Evolutionary conservation across 768 basidiomycete genomes (phyloP).

Genomic region (Chiua virens): DNA sequence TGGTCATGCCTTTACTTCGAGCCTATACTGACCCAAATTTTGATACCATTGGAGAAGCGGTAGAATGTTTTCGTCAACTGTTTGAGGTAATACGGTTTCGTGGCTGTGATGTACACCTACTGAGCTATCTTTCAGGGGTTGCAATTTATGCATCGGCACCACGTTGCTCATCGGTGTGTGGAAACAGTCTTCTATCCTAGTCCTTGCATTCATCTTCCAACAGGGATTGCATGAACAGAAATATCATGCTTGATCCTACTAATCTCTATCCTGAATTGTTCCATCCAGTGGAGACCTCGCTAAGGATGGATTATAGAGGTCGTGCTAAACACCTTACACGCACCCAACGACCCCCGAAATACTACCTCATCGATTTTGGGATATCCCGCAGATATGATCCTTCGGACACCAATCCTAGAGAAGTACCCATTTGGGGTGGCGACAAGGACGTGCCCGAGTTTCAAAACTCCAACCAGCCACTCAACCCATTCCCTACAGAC

Average conservation of each 20-base stretch:
- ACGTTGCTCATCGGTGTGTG: constrained; percentile 15
- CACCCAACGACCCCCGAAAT: constrained; percentile 25
- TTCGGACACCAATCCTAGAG: constrained; percentile 24
- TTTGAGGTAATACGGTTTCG: constrained; percentile 23
- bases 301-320: constrained; percentile 20
- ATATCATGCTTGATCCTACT: constrained; percentile 35
- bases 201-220: background rate
- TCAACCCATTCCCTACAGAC: constrained; percentile 45
- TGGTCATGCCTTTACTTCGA: constrained; percentile 37
- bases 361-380: constrained; percentile 33
- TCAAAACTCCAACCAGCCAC: constrained; percentile 18
- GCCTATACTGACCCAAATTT: constrained; percentile 23
- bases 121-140: constrained; percentile 14
- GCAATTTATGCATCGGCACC: constrained; percentile 27
- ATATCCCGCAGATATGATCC: constrained; percentile 34
- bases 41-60: constrained; percentile 32
- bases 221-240: constrained; percentile 31
- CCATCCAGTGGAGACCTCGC: constrained; percentile 19
- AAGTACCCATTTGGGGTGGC: constrained; percentile 36
- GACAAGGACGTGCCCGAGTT: constrained; percentile 45
- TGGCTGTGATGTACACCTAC: background rate
- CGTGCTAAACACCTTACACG: constrained; percentile 28
- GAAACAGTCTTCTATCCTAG: too few relatives aligned
- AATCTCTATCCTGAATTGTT: constrained; percentile 27
- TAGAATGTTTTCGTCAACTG: constrained; percentile 33